A percentile compares a stretch with the other conserved stretches of the same genome.
Conservation (phyloP, 2,329 filamentous ascomycete genomes). For the Diplodia sapinea region DNA sequence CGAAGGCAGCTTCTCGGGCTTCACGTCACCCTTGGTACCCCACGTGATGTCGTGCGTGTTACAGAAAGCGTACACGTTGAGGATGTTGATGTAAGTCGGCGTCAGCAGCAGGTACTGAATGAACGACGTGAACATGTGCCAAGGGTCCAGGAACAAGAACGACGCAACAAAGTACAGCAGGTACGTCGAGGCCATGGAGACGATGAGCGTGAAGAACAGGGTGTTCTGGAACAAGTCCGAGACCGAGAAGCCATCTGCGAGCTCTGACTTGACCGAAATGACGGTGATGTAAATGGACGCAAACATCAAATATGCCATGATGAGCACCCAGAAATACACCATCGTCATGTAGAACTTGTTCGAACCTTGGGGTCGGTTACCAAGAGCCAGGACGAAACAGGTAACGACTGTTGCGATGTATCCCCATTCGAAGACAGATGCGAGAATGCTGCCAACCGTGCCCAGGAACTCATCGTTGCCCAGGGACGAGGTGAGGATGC, state of each 20-base stretch:
- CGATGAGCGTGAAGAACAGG: conserved; percentile 90
- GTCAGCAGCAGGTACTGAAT: conserved; percentile 93
- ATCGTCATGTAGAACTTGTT: conserved; percentile 94
- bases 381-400: conserved; percentile 92
- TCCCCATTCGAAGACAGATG: conserved; percentile 93
- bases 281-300: conserved; percentile 95
- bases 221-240: conserved; percentile 80
- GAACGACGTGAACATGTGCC: conserved; percentile 98
- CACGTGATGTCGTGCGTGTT: conserved; percentile 98
- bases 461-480: conserved; percentile 73
- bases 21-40: conserved; percentile 98
- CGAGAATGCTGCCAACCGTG: conserved; percentile 76
- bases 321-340: conserved; percentile 97
- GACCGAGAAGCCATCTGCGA: conserved; percentile 69
- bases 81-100: conserved; percentile 95
- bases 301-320: conserved; percentile 96
- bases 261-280: conserved; percentile 76
- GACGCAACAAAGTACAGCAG: conserved; percentile 91
- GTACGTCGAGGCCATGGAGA: conserved; percentile 91
- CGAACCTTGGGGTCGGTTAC: conserved; percentile 92
- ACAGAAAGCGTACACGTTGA: conserved; percentile 99
- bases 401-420: conserved; percentile 91
- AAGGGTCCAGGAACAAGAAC: conserved; percentile 94
- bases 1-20: conserved; percentile 85
- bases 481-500: conserved; percentile 89